These are phyloP conservation scores for Neofusicoccum laricinum DNA, from an alignment of 2,329 filamentous ascomycete species.

Conservation along the genomic window DNA sequence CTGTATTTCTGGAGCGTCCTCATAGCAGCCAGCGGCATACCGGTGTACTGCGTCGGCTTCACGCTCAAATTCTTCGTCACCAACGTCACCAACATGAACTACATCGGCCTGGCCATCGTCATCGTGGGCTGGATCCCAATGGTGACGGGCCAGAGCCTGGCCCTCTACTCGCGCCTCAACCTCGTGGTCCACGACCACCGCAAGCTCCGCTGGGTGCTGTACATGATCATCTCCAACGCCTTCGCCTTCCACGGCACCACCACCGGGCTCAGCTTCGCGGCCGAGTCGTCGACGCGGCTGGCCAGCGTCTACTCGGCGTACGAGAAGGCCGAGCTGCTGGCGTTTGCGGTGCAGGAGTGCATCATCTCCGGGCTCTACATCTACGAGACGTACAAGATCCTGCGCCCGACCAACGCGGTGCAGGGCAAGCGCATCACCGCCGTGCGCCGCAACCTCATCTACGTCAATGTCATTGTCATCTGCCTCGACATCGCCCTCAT, in stretches of 20 bases:
- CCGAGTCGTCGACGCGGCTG: conserved; percentile 40
- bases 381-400: not conserved
- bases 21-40: conserved; percentile 42
- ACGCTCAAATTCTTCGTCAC: conserved; percentile 43
- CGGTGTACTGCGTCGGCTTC: conserved; percentile 49
- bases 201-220: conserved; percentile 50
- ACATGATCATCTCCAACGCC: conserved; percentile 58
- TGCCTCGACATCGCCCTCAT: conserved; percentile 35
- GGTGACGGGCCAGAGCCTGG: conserved; percentile 61
- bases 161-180: conserved; percentile 62
- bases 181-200: conserved; percentile 54
- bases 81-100: conserved; percentile 23
- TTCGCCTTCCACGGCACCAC: conserved; percentile 54
- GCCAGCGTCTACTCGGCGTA: conserved; percentile 39
- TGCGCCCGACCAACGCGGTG: not conserved
- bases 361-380: conserved; percentile 21
- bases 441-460: conserved; percentile 29
- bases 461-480: conserved; percentile 39
- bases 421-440: conserved; percentile 25
- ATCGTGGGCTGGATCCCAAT: conserved; percentile 57
- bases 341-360: conserved; percentile 42
- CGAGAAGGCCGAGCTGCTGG: conserved; percentile 45
- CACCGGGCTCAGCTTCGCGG: conserved; percentile 54
- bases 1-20: conserved; percentile 52
- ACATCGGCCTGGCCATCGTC: conserved; percentile 38